Conservation (phyloP, 331 rosid species). For the Malus hybrid region DNA sequence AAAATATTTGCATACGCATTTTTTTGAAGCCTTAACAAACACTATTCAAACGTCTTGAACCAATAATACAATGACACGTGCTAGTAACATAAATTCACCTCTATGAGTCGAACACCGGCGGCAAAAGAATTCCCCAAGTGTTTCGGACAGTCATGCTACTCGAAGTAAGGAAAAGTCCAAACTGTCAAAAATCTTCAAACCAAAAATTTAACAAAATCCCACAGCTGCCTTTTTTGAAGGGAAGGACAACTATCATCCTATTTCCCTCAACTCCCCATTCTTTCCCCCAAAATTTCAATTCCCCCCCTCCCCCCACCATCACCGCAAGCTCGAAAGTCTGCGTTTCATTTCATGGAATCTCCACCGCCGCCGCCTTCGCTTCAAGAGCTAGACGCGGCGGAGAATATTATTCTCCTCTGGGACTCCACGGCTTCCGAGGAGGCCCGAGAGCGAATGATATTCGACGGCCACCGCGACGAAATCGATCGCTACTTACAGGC, state of each 20-base stretch:
- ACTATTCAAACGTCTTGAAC: not conserved
- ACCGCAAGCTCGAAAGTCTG: not conserved
- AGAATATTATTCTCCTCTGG: constrained; percentile 80
- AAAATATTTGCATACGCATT: too few species aligned
- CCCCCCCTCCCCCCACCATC: not conserved
- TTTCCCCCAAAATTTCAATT: not conserved
- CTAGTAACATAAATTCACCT: not conserved
- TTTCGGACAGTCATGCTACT: not conserved
- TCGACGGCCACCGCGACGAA: constrained; percentile 66
- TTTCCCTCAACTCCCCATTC: not conserved
- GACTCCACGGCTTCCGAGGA: constrained; percentile 92
- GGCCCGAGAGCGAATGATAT: constrained; percentile 70
- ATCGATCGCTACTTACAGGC: constrained; percentile 80
- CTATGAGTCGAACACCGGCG: too few species aligned
- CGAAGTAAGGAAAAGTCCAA: not conserved
- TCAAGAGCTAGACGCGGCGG: constrained; percentile 57
- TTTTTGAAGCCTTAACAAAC: not conserved
- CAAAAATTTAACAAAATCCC: not conserved
- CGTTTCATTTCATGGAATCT: constrained; percentile 5
- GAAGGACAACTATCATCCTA: not conserved
- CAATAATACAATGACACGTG: not conserved
- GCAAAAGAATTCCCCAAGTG: not conserved
- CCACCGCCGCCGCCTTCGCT: constrained; percentile 26
- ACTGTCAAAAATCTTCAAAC: too few species aligned
- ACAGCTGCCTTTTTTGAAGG: constrained; percentile 5